These are phyloP conservation scores for Rosa multiflora DNA, from an alignment of 306 rosid genomes.

Conservation along the genomic window DNA sequence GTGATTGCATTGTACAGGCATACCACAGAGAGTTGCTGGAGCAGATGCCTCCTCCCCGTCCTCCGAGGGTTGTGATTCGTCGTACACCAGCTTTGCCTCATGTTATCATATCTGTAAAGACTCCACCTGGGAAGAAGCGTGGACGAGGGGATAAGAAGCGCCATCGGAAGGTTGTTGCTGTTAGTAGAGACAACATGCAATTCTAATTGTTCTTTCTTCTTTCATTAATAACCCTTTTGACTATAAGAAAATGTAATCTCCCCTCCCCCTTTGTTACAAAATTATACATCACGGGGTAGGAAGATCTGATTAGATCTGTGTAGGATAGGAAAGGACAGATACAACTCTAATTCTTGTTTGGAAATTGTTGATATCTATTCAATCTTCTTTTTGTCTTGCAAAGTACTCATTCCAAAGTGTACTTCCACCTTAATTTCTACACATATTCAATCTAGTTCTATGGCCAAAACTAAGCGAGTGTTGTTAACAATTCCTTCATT, in stretches of 20 bases:
- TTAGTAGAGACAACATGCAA: slow-evolving; percentile 37
- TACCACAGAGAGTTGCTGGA: slow-evolving; percentile 84
- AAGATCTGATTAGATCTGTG: slow-evolving; percentile 36
- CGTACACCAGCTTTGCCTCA: slow-evolving; percentile 29
- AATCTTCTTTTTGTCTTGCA: slow-evolving; percentile 19
- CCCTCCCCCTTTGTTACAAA: slow-evolving; percentile 41
- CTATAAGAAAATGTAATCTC: slow-evolving; percentile 43
- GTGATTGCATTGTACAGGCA: slow-evolving; percentile 44
- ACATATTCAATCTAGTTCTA: not conserved
- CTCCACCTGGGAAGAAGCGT: slow-evolving; percentile 49
- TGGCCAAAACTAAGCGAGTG: not conserved
- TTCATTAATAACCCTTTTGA: slow-evolving; percentile 17
- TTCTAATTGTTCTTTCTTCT: slow-evolving; percentile 32
- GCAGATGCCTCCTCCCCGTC: slow-evolving; percentile 67
- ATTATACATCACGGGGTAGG: slow-evolving; percentile 45
- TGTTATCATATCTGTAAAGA: slow-evolving; percentile 26
- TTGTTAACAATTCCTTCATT: not conserved
- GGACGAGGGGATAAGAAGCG: slow-evolving; percentile 63
- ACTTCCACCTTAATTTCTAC: not conserved
- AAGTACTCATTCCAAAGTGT: not conserved
- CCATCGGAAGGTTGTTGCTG: slow-evolving; percentile 59
- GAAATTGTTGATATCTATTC: slow-evolving; percentile 50
- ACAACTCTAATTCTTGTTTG: slow-evolving; percentile 28
- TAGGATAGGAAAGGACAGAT: slow-evolving; percentile 30
- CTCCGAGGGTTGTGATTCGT: slow-evolving; percentile 26